phyloP scores from a whole-genome alignment of 352 stramenopile species.

The Stephanocyclus meneghinianus region DNA sequence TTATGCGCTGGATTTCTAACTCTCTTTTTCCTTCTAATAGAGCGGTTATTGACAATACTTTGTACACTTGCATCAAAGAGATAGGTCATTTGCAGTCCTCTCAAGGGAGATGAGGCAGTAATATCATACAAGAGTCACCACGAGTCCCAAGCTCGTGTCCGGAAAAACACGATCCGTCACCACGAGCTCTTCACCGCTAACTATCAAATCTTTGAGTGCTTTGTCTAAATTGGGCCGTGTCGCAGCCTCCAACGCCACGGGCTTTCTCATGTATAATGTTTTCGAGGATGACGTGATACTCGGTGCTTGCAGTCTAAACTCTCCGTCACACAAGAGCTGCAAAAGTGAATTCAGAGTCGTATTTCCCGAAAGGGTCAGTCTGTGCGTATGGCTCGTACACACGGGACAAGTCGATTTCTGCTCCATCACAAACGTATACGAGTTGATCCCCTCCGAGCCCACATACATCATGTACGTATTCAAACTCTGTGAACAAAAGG shows the following conservation, averaged over 20 bases:
- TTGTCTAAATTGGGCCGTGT: slow-evolving; percentile 91
- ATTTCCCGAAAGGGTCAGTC: slow-evolving; percentile 48
- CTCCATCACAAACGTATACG: slow-evolving; percentile 95
- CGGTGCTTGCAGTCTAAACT: slow-evolving; percentile 80
- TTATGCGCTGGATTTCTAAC: no score
- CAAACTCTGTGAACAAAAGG: slow-evolving; percentile 92
- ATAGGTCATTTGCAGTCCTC: no score
- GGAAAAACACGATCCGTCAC: slow-evolving; percentile 92
- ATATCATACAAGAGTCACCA: slow-evolving; percentile 60
- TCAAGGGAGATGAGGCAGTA: background rate
- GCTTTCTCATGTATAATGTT: slow-evolving; percentile 86
- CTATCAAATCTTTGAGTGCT: slow-evolving; percentile 87
- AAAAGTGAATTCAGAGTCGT: slow-evolving; percentile 82
- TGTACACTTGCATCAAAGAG: no score
- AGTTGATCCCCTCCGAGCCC: slow-evolving; percentile 92
- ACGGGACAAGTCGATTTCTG: slow-evolving; percentile 87
- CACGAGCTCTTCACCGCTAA: slow-evolving; percentile 88
- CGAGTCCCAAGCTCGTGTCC: slow-evolving; percentile 63
- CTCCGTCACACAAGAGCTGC: slow-evolving; percentile 63
- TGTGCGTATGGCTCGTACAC: slow-evolving; percentile 60
- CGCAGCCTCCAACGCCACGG: slow-evolving; percentile 85
- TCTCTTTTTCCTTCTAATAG: no score
- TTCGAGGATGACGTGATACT: slow-evolving; percentile 75
- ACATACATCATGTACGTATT: slow-evolving; percentile 99
- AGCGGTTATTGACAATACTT: background rate